Evolutionary conservation across 23 red algal species (phyloP).

Genomic region (Porphyridium purpureum): DNA sequence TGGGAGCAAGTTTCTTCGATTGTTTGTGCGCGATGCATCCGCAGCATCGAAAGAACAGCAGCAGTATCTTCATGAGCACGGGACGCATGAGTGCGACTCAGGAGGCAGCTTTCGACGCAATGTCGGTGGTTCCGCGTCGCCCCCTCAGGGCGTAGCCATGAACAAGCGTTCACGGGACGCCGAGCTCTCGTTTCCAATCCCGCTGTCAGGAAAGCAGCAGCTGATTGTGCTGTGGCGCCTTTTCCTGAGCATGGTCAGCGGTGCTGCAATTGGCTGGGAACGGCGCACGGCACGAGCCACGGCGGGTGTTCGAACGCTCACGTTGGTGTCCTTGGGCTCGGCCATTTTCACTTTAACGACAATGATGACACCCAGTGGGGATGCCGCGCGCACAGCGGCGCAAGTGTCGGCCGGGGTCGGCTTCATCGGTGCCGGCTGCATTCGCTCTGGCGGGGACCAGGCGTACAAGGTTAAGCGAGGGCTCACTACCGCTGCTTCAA

Average conservation of each 20-base stretch:
- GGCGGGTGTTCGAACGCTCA: slow-evolving; percentile 37
- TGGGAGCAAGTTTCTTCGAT: no score
- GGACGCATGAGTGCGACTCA: no score
- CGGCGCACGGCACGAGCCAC: slow-evolving; percentile 34
- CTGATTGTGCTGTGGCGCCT: slow-evolving; percentile 23
- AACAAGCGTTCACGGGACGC: not conserved
- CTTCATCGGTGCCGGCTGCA: slow-evolving; percentile 43
- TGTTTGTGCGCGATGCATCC: no score
- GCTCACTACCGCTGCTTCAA: slow-evolving; percentile 32
- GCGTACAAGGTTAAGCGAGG: slow-evolving; percentile 4
- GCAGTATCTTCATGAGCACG: no score
- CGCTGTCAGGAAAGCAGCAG: no score
- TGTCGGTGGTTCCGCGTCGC: no score
- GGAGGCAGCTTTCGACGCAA: no score
- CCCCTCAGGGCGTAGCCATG: no score
- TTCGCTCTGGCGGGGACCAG: slow-evolving; percentile 6
- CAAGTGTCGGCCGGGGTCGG: slow-evolving; percentile 42
- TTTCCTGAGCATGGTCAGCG: slow-evolving; percentile 12
- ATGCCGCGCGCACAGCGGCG: slow-evolving; percentile 27
- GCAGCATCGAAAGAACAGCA: no score
- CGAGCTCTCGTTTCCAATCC: not conserved
- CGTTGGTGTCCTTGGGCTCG: slow-evolving; percentile 28
- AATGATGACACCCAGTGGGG: slow-evolving; percentile 16
- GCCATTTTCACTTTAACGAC: slow-evolving; percentile 34
- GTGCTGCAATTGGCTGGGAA: slow-evolving; percentile 31